A percentile compares a stretch with the other conserved stretches of the same genome.
These are phyloP conservation scores for Trifolium repens DNA, from an alignment of 306 rosid genomes.

Conservation along the genomic window DNA sequence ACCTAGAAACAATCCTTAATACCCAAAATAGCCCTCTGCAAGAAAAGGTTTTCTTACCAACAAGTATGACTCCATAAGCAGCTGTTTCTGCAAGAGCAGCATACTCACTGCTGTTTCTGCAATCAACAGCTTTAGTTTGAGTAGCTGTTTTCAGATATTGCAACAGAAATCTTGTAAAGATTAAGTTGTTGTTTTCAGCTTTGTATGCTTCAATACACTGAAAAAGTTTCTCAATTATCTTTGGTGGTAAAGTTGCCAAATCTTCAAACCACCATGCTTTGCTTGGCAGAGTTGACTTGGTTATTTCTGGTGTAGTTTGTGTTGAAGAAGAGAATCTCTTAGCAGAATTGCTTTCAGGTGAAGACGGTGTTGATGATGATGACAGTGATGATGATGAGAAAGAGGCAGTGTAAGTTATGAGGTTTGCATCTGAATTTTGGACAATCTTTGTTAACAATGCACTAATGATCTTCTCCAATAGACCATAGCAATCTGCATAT, in stretches of 20 bases:
- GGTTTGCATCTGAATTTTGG: slow-evolving; percentile 56
- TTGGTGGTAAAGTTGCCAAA: slow-evolving; percentile 63
- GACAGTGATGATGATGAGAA: slow-evolving; percentile 50
- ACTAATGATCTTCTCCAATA: slow-evolving; percentile 65
- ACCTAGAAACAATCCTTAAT: slow-evolving; percentile 64
- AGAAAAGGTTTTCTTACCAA: slow-evolving; percentile 60
- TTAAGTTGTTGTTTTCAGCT: slow-evolving; percentile 56
- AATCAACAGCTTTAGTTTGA: slow-evolving; percentile 44
- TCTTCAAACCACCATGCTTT: slow-evolving; percentile 91
- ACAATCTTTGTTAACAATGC: slow-evolving; percentile 60
- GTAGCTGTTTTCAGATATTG: slow-evolving; percentile 68
- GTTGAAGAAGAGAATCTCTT: slow-evolving; percentile 58
- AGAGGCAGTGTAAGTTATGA: slow-evolving; percentile 36
- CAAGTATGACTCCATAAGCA: slow-evolving; percentile 63
- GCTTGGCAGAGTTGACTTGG: slow-evolving; percentile 51
- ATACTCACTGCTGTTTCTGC: slow-evolving; percentile 45
- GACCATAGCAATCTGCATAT: slow-evolving; percentile 68
- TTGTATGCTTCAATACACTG: slow-evolving; percentile 55
- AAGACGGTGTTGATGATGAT: slow-evolving; percentile 59
- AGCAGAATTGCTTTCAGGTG: slow-evolving; percentile 60
- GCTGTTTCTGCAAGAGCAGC: slow-evolving; percentile 75
- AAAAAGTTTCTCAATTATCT: slow-evolving; percentile 65
- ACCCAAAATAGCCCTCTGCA: slow-evolving; percentile 83
- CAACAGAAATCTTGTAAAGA: slow-evolving; percentile 75
- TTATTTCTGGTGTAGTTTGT: slow-evolving; percentile 57